Evolutionary conservation across 2,329 filamentous ascomycete species (phyloP).

Genomic region (Curvularia lunata): DNA sequence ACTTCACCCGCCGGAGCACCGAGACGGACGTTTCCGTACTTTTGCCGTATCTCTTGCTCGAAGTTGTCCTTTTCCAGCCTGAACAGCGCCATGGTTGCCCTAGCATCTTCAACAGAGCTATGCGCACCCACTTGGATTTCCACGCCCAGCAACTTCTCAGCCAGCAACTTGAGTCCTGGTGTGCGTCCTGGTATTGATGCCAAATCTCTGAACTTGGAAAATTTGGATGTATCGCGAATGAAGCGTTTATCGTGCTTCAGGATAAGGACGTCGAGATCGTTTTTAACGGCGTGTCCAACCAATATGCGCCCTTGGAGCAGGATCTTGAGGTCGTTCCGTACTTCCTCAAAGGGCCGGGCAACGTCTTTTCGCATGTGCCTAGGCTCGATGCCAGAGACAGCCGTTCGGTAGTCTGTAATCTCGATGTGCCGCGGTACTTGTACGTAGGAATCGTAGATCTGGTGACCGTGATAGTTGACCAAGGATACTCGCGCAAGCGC

Average conservation of each 20-base stretch:
- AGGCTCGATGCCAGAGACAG: conserved; percentile 80
- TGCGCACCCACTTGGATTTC: conserved; percentile 67
- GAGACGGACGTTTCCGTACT: conserved; percentile 53
- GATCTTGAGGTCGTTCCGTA: conserved; percentile 73
- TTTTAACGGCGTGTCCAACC: conserved; percentile 82
- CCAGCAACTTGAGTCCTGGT: conserved; percentile 68
- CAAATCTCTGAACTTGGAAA: conserved; percentile 74
- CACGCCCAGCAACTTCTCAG: conserved; percentile 62
- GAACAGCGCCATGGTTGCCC: conserved; percentile 89
- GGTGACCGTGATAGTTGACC: conserved; percentile 91
- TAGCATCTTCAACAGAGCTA: conserved; percentile 75
- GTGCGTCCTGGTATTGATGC: conserved; percentile 66
- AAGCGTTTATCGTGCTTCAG: conserved; percentile 79
- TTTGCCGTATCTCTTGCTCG: conserved; percentile 77
- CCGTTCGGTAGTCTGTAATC: conserved; percentile 90
- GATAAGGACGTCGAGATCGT: conserved; percentile 76
- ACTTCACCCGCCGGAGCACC: conserved; percentile 32
- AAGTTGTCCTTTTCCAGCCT: conserved; percentile 82
- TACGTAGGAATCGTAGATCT: conserved; percentile 94
- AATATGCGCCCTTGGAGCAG: conserved; percentile 75
- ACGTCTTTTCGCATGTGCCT: conserved; percentile 67
- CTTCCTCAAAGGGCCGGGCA: conserved; percentile 69
- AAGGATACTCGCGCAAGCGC: conserved; percentile 85
- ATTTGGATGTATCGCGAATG: conserved; percentile 83
- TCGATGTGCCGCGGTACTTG: conserved; percentile 68